Evolutionary conservation across 2,329 filamentous ascomycete genomes (phyloP), one percentile per base, ranked within the genome.

Genomic region (Alternaria sp.): DNA sequence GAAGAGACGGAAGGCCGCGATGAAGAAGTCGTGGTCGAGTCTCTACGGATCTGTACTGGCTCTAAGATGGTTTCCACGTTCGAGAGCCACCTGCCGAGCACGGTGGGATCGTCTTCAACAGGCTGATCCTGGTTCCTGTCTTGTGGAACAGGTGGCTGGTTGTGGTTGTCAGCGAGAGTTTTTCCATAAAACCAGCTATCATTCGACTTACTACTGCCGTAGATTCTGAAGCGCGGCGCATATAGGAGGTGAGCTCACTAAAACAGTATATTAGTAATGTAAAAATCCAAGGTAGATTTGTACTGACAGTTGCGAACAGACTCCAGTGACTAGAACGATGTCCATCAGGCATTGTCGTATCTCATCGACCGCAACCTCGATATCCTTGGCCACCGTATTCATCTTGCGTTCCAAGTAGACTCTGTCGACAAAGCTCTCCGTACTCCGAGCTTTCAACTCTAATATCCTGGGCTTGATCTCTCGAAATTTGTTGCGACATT

Each of bases 341-440:
- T 65, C 45, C 12, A 48, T 41, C 40, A 63, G 62, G n/a, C 65
- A 52, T 32, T 32, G 25, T 10, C 59, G 25, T 12, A 69, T 64
- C 7, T 68, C 61, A 2, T 56, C n/a, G 2, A 66, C 66, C 6
- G 63, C 56, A 16, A 57, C 20, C 3, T 68, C 55, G 5, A 71
- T 62, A 1, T 65, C 61, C 9, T 51, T 63, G 32, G 58, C 61
- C 5, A 59, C 54, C 28, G 50, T 16, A n/a, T 67, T 59, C 16
- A 55, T 45, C 12, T 30, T 53, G 18, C 59, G 55, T 34, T 65
- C 64, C 25, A 67, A 48, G 4, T 43, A 28, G 14, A 57, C 27
- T 45, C 54, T 69, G 28, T 68, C 64, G 6, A 43, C 30, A 48
- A 65, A 59, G 0, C 57, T 65, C 8, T 52, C 41, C 28, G 66